Percentiles rank a stretch among this genome's conserved stretches.
These are phyloP conservation scores for Falciphora oryzae DNA, from an alignment of 2,329 filamentous ascomycete genomes.

Conservation along the genomic window DNA sequence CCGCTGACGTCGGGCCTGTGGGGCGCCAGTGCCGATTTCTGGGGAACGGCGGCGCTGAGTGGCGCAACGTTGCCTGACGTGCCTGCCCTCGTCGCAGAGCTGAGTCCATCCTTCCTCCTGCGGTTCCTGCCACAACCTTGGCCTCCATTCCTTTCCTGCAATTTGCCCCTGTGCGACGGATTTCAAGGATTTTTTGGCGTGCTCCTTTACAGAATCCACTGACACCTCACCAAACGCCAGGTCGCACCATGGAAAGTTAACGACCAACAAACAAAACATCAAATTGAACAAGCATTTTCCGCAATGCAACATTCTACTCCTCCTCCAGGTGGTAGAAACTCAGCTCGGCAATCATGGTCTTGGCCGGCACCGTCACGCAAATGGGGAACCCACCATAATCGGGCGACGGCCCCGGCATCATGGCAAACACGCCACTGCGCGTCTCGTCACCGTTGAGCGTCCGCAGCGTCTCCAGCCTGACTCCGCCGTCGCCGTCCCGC, in stretches of 20 bases:
- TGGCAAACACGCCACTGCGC: constrained; percentile 36
- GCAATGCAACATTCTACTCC: not conserved
- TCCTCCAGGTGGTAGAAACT: constrained; percentile 28
- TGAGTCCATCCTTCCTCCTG: not conserved
- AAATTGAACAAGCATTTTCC: too few relatives aligned
- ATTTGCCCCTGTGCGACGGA: too few relatives aligned
- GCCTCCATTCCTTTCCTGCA: too few relatives aligned
- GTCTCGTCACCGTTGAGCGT: constrained; percentile 36
- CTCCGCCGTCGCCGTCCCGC: not conserved
- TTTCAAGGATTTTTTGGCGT: too few relatives aligned
- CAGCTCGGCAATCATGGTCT: constrained; percentile 40
- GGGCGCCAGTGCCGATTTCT: not conserved
- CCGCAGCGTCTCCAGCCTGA: constrained; percentile 25
- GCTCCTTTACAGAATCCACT: too few relatives aligned
- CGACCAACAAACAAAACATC: too few relatives aligned
- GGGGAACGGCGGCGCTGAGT: too few relatives aligned
- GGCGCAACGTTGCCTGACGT: not conserved
- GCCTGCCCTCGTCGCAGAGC: too few relatives aligned
- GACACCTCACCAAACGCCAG: too few relatives aligned
- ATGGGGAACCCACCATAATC: constrained; percentile 53
- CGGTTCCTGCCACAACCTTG: not conserved
- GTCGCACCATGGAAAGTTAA: too few relatives aligned
- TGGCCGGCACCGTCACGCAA: constrained; percentile 45
- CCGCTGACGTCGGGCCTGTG: not conserved
- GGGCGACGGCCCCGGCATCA: constrained; percentile 51